phyloP scores from a whole-genome alignment of 768 basidiomycete genomes.

The Vararia minispora region DNA sequence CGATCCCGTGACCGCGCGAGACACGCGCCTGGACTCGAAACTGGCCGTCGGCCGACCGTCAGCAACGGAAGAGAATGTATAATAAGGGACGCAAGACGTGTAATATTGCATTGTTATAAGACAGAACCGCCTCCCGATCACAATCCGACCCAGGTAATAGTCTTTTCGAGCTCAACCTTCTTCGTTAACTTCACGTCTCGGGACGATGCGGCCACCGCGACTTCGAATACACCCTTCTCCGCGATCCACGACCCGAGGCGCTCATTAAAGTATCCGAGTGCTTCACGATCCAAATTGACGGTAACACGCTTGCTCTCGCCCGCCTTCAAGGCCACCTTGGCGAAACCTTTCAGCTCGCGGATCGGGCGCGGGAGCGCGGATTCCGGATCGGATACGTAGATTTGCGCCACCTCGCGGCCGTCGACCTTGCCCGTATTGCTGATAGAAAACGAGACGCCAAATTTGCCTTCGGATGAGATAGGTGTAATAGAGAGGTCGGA shows the following conservation, averaged over 20 bases:
- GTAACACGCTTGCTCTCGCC: slow-evolving; percentile 30
- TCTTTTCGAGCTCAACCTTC: slow-evolving; percentile 23
- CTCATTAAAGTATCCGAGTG: slow-evolving; percentile 39
- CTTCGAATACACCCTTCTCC: slow-evolving; percentile 34
- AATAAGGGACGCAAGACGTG: no score
- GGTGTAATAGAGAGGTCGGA: slow-evolving; percentile 26
- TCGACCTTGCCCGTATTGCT: slow-evolving; percentile 31
- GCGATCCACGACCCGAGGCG: slow-evolving; percentile 26
- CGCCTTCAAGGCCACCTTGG: slow-evolving; percentile 32
- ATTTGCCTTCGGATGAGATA: slow-evolving; percentile 23
- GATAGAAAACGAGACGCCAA: slow-evolving; percentile 32
- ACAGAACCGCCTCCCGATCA: no score
- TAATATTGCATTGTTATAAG: no score
- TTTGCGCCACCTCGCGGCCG: slow-evolving; percentile 37
- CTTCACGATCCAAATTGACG: slow-evolving; percentile 33
- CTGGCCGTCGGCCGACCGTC: no score
- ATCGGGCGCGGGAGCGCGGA: slow-evolving; percentile 33
- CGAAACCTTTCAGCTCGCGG: slow-evolving; percentile 37
- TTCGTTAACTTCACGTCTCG: slow-evolving; percentile 28
- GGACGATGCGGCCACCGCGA: slow-evolving; percentile 37
- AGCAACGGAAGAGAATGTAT: no score
- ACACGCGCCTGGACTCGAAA: no score
- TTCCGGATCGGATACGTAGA: slow-evolving; percentile 33
- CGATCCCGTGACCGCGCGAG: no score
- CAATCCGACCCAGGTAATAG: slow-evolving; percentile 32